Base-by-base conservation (phyloP, 495 filamentous ascomycete genomes). In the Penicillium desertorum region DNA sequence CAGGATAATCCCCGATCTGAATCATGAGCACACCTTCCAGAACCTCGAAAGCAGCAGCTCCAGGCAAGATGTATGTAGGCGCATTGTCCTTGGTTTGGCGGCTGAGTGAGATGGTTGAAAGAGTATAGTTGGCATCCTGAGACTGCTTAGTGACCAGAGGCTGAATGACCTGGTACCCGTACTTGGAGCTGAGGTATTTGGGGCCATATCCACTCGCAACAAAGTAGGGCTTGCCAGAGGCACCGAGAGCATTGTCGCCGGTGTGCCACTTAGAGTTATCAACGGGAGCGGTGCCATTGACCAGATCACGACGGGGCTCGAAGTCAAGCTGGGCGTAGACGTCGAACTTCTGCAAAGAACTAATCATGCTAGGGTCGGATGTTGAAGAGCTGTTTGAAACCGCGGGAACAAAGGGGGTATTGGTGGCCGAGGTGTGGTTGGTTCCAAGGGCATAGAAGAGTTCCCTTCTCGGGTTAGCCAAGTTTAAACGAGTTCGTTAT, bases 141-240 rank as follows among this genome's bases (percentile, higher is more conserved):
- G 72, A 50, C 57, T 67, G 58, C n/a, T 60, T 58, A 12, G 70
- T 69, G 9, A 74, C 71, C 25, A 79, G 64, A n/a, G 76, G 76
- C 50, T 72, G 65, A 4, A 79, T 59, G 34, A 77, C 67, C 62
- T 76, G 72, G 62, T 76, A 77, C 20, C 74, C 65, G 43, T 67
- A 59, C 53, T 59, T 39, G 14, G 63, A 63, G 54, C 62, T 73
- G 4, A 79, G 61, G 43, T 70, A 76, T 56, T 75, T 76, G 1
- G 74, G 74, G 5, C 76, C 75, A 54, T 72, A 75, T 32, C 67
- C 65, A 27, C 73, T 76, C 23, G 76, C 75, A 19, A 77, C 43
- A 56, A 76, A 76, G 62, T 76, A 75, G 0, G 76, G 74, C 30
- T 62, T 55, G 0, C 54, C 62, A 5, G 56, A 45, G n/a, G 47